Evolutionary conservation across 2,329 filamentous ascomycete genomes (phyloP), one percentile per base, ranked within the genome.

Genomic region (Periconia sp.): DNA sequence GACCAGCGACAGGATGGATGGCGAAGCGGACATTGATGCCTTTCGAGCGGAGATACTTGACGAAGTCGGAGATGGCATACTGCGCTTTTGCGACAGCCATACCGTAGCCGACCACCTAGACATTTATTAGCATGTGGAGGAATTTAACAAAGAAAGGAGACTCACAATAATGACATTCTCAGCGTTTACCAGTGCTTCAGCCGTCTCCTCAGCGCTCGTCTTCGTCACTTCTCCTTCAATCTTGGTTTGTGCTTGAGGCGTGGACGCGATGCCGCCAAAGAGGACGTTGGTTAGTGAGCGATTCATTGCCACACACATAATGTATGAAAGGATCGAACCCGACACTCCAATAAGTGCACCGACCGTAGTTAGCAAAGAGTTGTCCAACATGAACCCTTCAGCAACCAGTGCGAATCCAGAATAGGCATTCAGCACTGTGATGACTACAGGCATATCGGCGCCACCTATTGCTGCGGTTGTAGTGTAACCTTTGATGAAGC

Each of bases 21-120:
- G 89, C 90, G 62, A 95, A 95, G 19, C 90, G 86, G 6, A 95
- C 90, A 16, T 86, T 89, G 57, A 94, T 78, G 3, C 87, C 87
- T 65, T 86, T 87, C 28, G 81, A 73, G n/a, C 89, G 84, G 12
- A 95, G 76, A 68, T 85, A 81, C 29, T 79, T 74, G 4, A 88
- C 88, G 52, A 95, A 92, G 61, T 92, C 88, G 4, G 87, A 87
- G 38, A 95, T 89, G 16, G 89, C 89, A 63, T 95, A 95, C 70
- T 96, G 91, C 3, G 91, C 90, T 70, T 95, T 95, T 7, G 91
- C 90, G 1, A 96, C 90, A 0, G 91, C 91, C 91, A 96, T 96
- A 38, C 91, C 91, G 58, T 95, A 96, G 1, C 91, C 91, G 4
- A 95, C 90, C 1, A 92, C 68, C 62, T 65, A 23, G 22, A 11